Evolutionary conservation across 2,329 filamentous ascomycete genomes (phyloP).

Genomic region (Juglanconis oblonga): DNA sequence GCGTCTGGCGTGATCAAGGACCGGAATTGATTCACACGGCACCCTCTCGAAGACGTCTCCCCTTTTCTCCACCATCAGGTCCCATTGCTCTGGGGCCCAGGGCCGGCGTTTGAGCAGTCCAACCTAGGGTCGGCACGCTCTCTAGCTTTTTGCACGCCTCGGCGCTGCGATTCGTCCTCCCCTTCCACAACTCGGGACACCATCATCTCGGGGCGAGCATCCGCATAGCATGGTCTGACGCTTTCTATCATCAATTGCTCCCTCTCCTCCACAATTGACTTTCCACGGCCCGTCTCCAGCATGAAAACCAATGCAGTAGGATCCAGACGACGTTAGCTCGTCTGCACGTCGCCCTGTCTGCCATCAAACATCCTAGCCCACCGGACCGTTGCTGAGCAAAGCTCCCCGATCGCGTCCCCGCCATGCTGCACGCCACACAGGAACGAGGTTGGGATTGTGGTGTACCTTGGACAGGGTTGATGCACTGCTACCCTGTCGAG

Average conservation of each 20-base stretch:
- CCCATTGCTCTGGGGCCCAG: neutral
- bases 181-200: neutral
- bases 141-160: neutral
- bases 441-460: constrained; percentile 4
- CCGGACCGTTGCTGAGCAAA: constrained; percentile 11
- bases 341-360: constrained; percentile 12
- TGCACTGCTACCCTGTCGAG: constrained; percentile 15
- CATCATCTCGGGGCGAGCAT: constrained; percentile 11
- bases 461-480: constrained; percentile 12
- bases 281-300: constrained; percentile 1
- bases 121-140: neutral
- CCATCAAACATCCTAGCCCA: constrained; percentile 12
- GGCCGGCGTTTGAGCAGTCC: neutral
- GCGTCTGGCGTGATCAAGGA: constrained; percentile 5
- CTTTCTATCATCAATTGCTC: neutral
- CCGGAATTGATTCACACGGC: constrained; percentile 7
- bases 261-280: constrained; percentile 8
- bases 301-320: constrained; percentile 9
- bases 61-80: neutral
- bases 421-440: constrained; percentile 10
- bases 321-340: constrained; percentile 13
- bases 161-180: constrained; percentile 4
- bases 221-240: constrained; percentile 4
- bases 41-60: neutral
- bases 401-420: constrained; percentile 6